These are phyloP conservation scores for Pichia pseudocactophila DNA, from an alignment of 805 yeast genomes.

Conservation along the genomic window DNA sequence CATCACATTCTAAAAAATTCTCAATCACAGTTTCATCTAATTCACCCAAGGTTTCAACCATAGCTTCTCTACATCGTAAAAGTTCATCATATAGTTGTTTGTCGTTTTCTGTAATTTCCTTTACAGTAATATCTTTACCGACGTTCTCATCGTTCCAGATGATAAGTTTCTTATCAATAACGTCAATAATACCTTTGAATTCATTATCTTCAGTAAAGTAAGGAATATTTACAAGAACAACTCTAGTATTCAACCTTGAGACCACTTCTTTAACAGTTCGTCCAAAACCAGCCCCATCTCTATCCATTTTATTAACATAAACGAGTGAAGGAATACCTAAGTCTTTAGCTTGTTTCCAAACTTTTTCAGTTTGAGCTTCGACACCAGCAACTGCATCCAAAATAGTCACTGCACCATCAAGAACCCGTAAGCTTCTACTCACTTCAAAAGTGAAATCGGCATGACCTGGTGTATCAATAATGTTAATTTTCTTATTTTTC, in stretches of 20 bases:
- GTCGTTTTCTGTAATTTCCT: constrained; percentile 30
- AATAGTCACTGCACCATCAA: constrained; percentile 91
- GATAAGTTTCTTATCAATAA: constrained; percentile 52
- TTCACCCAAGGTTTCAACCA: constrained; percentile 79
- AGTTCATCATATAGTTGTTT: constrained; percentile 39
- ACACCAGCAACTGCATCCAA: constrained; percentile 97
- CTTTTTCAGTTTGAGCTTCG: constrained; percentile 96
- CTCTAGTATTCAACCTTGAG: constrained; percentile 62
- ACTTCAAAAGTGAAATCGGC: constrained; percentile 97
- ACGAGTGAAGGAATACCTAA: constrained; percentile 66
- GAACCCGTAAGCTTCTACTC: constrained; percentile 74
- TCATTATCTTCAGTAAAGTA: constrained; percentile 40
- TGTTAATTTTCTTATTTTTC: constrained; percentile 62
- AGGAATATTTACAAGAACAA: constrained; percentile 71
- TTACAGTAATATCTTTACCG: constrained; percentile 45
- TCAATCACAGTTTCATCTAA: constrained; percentile 71
- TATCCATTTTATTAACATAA: constrained; percentile 90
- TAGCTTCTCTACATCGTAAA: constrained; percentile 53
- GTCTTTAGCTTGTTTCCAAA: constrained; percentile 79
- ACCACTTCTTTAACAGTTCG: constrained; percentile 82
- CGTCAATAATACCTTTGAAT: constrained; percentile 71
- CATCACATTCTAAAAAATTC: constrained; percentile 65
- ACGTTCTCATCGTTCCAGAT: constrained; percentile 35
- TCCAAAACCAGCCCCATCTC: constrained; percentile 92
- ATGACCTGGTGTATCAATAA: constrained; percentile 97